phyloP scores from a whole-genome alignment of 495 filamentous ascomycete genomes.

The Hypoxylon lienhwacheense region DNA sequence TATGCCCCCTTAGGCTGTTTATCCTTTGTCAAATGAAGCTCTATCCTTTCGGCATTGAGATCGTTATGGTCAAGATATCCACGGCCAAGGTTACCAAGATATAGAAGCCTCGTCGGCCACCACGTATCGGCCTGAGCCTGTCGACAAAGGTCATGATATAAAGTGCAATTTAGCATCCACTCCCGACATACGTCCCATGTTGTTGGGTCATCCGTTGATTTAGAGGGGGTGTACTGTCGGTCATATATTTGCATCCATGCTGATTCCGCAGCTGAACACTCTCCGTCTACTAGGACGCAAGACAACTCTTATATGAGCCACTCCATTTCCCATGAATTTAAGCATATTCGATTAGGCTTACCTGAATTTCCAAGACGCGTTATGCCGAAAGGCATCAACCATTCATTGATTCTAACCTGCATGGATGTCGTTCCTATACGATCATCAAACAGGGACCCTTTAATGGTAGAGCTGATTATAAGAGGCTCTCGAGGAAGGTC shows the following conservation, averaged over 20 bases:
- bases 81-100: neutral
- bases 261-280: neutral
- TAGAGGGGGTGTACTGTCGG: neutral
- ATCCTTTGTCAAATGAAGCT: neutral
- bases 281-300: neutral
- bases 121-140: neutral
- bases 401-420: no score
- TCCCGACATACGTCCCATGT: slow-evolving; percentile 10
- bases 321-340: no score
- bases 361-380: no score
- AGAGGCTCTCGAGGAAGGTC: neutral
- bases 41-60: neutral
- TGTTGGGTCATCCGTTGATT: neutral
- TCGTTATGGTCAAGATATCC: neutral
- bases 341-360: no score
- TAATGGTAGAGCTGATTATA: neutral
- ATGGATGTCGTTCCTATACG: no score
- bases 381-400: no score
- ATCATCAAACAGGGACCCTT: neutral
- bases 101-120: slow-evolving; percentile 17
- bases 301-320: neutral
- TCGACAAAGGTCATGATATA: slow-evolving; percentile 8
- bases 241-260: neutral
- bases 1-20: slow-evolving; percentile 17
- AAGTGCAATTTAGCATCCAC: slow-evolving; percentile 9